Conservation (phyloP, 2,329 filamentous ascomycete genomes). For the Paraphaeosphaeria sporulosa region DNA sequence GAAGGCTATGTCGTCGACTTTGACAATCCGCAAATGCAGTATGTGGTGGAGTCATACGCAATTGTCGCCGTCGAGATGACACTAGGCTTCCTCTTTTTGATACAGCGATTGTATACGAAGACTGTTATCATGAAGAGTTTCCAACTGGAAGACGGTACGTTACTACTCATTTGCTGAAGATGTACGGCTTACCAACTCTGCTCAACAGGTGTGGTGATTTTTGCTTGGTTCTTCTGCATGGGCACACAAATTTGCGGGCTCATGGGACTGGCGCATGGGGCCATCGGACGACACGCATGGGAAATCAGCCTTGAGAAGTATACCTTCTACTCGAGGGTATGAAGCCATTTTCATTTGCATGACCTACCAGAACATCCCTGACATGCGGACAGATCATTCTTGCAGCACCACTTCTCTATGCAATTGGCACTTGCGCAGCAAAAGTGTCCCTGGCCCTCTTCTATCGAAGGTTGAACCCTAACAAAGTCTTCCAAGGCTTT, state of each 20-base stretch:
- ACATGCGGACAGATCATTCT: background rate
- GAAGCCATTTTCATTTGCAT: background rate
- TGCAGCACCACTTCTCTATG: background rate
- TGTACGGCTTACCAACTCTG: background rate
- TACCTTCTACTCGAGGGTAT: background rate
- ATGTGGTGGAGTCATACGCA: background rate
- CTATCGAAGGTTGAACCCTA: constrained; percentile 1
- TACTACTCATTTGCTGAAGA: too few species aligned
- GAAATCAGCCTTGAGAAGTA: constrained; percentile 2
- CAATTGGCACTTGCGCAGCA: background rate
- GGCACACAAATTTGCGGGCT: constrained; percentile 1
- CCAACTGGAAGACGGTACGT: constrained; percentile 2
- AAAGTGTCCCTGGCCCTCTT: background rate
- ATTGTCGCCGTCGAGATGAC: constrained; percentile 1
- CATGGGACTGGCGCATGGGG: background rate
- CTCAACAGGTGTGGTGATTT: background rate
- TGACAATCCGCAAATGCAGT: background rate
- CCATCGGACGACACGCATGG: constrained; percentile 1
- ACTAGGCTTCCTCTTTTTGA: background rate
- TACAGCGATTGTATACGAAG: constrained; percentile 3
- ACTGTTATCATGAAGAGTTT: background rate
- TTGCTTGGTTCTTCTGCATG: background rate
- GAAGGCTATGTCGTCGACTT: constrained; percentile 4
- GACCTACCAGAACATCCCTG: background rate
- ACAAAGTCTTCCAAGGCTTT: constrained; percentile 4